Evolutionary conservation across 495 filamentous ascomycete genomes (phyloP), one percentile per base, ranked within the genome.

Genomic region (Podospora fimiseda): DNA sequence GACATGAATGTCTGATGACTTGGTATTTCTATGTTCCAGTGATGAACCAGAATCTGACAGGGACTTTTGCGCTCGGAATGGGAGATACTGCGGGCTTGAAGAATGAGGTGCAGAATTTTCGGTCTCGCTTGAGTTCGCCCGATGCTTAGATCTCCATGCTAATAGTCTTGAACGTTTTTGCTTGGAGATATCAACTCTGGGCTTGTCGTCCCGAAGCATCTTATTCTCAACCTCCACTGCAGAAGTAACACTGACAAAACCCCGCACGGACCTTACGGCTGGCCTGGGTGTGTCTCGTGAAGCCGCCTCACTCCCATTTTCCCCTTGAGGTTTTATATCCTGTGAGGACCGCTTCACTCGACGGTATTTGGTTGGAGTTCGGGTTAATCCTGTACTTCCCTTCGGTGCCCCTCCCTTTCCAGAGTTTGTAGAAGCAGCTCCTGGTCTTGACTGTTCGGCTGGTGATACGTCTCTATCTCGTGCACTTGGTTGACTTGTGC

Each of bases 121-220:
- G 11, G 36, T 13, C 11, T 51, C 39, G 5, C 33, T 46, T 1
- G 59, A 52, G n/a, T 36, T 16, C 9, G 41, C 23, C 9, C 40
- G 54, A 13, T 58, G 55, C 27, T 47, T 56, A 18, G 50, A 48
- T 43, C 24, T 53, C 53, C 54, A 61, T 11, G 40, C 52, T n/a
- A 53, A 18, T 15, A 57, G 23, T 18, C 47, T 58, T 14, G 59
- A 54, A 1, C 51, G 50, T 15, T 51, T 55, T 9, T 46, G 48
- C 11, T 49, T 52, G 20, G 57, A 48, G 9, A 55, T 39, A 9
- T 52, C 40, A 13, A 27, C n/a, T n/a, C 20, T 51, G 20, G 40
- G 36, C 20, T 43, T 55, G 13, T 47, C 55, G 7, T 48, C 33
- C 33, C 23, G 42, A 6, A 49, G 38, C 8, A 36, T 40, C 19